phyloP scores from a whole-genome alignment of 176 grass and related monocot species.

The Lolium multiflorum region DNA sequence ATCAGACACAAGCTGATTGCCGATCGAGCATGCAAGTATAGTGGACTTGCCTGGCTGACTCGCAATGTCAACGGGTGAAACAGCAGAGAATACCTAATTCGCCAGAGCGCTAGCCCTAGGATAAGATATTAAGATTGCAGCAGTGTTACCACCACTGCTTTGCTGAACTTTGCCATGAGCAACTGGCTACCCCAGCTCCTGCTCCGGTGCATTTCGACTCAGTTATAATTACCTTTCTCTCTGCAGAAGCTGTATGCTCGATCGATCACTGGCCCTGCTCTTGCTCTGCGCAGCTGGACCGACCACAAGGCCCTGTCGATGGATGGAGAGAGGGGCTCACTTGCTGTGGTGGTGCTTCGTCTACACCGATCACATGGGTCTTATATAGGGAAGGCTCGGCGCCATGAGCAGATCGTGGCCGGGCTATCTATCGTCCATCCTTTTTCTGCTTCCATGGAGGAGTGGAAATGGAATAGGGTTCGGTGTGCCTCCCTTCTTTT shows the following conservation, averaged over 20 bases:
- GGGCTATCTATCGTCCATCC: slow-evolving; percentile 37
- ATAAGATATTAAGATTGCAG: slow-evolving; percentile 47
- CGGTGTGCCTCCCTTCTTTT: not conserved
- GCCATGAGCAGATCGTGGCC: not conserved
- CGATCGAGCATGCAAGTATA: not conserved
- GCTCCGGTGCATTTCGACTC: too few relatives aligned
- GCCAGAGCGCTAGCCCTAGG: not conserved
- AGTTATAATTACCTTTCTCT: not conserved
- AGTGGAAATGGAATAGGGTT: slow-evolving; percentile 17
- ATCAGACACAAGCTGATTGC: not conserved
- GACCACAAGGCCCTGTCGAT: not conserved
- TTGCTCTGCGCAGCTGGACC: too few relatives aligned
- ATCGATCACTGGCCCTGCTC: too few relatives aligned
- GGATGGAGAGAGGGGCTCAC: not conserved
- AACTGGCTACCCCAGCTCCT: not conserved
- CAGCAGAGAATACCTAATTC: not conserved
- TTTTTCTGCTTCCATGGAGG: slow-evolving; percentile 1
- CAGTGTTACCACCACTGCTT: slow-evolving; percentile 24
- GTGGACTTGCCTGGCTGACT: not conserved
- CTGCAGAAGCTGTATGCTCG: not conserved
- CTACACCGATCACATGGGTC: not conserved
- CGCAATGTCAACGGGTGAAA: not conserved
- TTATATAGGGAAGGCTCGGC: slow-evolving; percentile 19
- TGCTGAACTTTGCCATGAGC: not conserved
- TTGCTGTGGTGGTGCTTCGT: slow-evolving; percentile 16